Percentiles rank a stretch among this genome's conserved stretches.
These are phyloP conservation scores for Dichotomopilus funicola DNA, from an alignment of 2,329 filamentous ascomycete species.

Conservation along the genomic window DNA sequence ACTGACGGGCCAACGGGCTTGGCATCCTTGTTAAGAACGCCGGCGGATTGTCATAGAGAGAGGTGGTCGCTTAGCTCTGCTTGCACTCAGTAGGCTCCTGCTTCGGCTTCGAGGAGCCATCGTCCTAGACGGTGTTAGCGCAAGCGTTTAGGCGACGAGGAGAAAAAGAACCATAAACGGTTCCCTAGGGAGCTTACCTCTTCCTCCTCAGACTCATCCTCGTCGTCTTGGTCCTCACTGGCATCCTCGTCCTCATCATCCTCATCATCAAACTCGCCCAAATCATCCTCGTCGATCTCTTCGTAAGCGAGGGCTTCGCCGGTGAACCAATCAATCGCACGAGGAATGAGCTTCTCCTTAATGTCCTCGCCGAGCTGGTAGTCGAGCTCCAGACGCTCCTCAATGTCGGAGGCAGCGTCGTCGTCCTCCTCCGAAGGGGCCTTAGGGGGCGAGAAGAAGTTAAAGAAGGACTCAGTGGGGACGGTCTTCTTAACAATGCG, in stretches of 20 bases:
- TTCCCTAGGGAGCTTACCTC: slow-evolving; percentile 47
- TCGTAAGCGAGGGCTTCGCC: slow-evolving; percentile 96
- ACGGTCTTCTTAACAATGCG: slow-evolving; percentile 99
- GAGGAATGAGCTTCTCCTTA: slow-evolving; percentile 98
- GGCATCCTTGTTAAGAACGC: slow-evolving; percentile 14
- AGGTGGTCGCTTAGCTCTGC: slow-evolving; percentile 61
- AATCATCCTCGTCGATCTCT: slow-evolving; percentile 77
- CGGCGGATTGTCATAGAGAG: background rate
- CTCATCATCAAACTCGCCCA: slow-evolving; percentile 86
- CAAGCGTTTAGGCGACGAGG: background rate
- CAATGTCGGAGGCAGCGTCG: slow-evolving; percentile 80
- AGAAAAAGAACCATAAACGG: background rate
- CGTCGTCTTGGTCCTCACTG: slow-evolving; percentile 74
- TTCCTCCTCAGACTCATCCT: slow-evolving; percentile 67
- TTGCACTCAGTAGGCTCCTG: slow-evolving; percentile 95
- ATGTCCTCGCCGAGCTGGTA: slow-evolving; percentile 99
- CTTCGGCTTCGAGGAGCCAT: slow-evolving; percentile 74
- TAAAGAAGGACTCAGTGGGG: slow-evolving; percentile 96
- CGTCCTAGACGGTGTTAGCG: slow-evolving; percentile 52
- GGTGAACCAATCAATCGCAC: slow-evolving; percentile 98
- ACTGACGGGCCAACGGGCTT: slow-evolving; percentile 6
- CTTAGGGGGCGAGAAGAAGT: slow-evolving; percentile 96
- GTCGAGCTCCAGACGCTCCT: slow-evolving; percentile 95
- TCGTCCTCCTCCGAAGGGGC: slow-evolving; percentile 70
- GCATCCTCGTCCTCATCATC: slow-evolving; percentile 89